Evolutionary conservation across 163 green algal species (phyloP).

Genomic region (Scenedesmus sp.): DNA sequence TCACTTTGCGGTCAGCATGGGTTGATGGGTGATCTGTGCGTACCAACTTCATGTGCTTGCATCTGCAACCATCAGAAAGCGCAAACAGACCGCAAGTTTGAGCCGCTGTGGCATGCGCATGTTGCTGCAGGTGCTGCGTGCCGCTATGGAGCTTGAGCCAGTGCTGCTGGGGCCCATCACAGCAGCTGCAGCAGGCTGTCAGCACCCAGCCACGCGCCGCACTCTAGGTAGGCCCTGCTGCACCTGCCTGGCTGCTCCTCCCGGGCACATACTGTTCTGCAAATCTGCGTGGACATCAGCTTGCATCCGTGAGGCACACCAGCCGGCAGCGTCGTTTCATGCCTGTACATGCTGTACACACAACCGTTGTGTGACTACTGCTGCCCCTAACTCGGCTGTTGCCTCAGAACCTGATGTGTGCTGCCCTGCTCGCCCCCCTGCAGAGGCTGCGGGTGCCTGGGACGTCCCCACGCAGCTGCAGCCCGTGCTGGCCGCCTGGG

Average conservation of each 20-base stretch:
- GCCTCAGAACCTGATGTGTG: too few species aligned
- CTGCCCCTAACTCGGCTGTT: background rate
- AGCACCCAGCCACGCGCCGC: conserved; percentile 1
- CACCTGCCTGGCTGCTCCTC: background rate
- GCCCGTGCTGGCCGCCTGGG: conserved; percentile 47
- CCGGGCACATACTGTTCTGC: too few species aligned
- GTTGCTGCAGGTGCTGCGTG: conserved; percentile 30
- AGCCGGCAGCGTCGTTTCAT: background rate
- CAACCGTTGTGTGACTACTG: background rate
- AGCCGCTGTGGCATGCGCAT: background rate
- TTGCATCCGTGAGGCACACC: background rate
- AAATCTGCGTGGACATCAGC: background rate
- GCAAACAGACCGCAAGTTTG: background rate
- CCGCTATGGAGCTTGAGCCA: conserved; percentile 46
- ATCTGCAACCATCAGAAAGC: background rate
- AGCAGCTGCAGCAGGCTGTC: conserved; percentile 25
- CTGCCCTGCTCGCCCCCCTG: too few species aligned
- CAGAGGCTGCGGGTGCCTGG: conserved; percentile 24
- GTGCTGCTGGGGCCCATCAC: conserved; percentile 28
- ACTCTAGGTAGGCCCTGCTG: background rate
- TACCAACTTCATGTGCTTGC: too few species aligned
- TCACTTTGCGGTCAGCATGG: too few species aligned
- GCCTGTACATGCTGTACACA: background rate
- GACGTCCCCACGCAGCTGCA: conserved; percentile 41
- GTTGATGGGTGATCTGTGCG: too few species aligned